Conservation (phyloP, 306 rosid genomes). For the Quercus parvula region DNA sequence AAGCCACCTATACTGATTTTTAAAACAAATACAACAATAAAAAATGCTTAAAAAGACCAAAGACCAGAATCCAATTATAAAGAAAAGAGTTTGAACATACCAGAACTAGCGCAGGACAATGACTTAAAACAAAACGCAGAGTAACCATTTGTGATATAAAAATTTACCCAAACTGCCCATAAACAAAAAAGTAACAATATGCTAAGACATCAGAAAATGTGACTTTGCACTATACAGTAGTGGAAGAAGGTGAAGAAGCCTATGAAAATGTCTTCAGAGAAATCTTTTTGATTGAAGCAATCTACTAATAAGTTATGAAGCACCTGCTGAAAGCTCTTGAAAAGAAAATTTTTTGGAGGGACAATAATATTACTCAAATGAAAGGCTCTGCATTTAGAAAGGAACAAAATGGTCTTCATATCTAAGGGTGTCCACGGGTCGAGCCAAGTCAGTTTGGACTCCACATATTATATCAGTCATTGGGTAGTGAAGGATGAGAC, state of each 20-base stretch:
- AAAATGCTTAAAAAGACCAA: conserved; percentile 14
- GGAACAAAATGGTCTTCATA: not conserved
- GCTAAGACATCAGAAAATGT: not conserved
- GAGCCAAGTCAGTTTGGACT: too few relatives aligned
- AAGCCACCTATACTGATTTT: conserved; percentile 97
- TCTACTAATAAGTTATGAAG: not conserved
- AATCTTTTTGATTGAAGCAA: not conserved
- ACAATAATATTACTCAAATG: not conserved
- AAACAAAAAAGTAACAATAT: not conserved
- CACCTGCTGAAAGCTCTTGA: not conserved
- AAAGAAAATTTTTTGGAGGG: not conserved
- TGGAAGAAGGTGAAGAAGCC: not conserved
- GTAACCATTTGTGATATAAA: not conserved
- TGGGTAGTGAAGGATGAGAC: too few relatives aligned
- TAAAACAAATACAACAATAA: conserved; percentile 20
- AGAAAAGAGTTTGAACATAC: conserved; percentile 13
- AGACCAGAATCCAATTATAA: conserved; percentile 7
- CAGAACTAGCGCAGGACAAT: not conserved
- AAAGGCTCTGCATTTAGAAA: not conserved
- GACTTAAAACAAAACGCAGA: not conserved
- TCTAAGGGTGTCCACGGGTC: not conserved
- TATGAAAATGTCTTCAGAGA: not conserved
- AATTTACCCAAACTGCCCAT: not conserved
- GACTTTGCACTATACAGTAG: not conserved
- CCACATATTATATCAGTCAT: too few relatives aligned